Evolutionary conservation across 352 stramenopile genomes (phyloP).

Genomic region (Aphanomyces invadans): DNA sequence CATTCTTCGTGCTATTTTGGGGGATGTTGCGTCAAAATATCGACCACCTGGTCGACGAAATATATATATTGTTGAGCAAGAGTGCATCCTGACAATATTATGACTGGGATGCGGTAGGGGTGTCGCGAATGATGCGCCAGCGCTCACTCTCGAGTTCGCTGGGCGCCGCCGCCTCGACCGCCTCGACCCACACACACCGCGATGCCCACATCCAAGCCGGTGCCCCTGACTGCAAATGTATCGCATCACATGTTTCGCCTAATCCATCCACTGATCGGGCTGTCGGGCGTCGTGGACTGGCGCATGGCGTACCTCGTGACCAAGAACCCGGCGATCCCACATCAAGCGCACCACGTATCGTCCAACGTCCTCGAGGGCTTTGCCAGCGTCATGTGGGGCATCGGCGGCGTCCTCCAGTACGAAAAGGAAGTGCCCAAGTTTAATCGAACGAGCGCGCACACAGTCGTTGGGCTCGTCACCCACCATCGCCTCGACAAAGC

Average conservation of each 20-base stretch:
- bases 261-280: constrained; percentile 17
- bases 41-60: too few species aligned
- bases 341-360: constrained; percentile 6
- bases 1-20: too few species aligned
- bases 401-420: constrained; percentile 21
- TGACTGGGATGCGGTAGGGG: too few species aligned
- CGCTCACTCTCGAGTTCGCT: too few species aligned
- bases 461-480: constrained; percentile 4
- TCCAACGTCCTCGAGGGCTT: constrained; percentile 18
- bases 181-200: too few species aligned
- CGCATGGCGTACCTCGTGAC: constrained; percentile 6
- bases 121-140: too few species aligned
- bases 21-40: too few species aligned
- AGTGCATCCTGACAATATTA: too few species aligned
- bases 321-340: not conserved
- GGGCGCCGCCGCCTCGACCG: too few species aligned
- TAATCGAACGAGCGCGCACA: not conserved
- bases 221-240: too few species aligned
- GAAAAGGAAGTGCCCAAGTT: constrained; percentile 17
- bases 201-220: too few species aligned
- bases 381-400: constrained; percentile 13
- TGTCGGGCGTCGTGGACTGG: constrained; percentile 15
- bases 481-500: constrained; percentile 1
- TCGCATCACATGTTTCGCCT: constrained; percentile 16
- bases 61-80: too few species aligned